Base-by-base conservation (phyloP, 208 protist species). In the Blastocrithidia nonstop region DNA sequence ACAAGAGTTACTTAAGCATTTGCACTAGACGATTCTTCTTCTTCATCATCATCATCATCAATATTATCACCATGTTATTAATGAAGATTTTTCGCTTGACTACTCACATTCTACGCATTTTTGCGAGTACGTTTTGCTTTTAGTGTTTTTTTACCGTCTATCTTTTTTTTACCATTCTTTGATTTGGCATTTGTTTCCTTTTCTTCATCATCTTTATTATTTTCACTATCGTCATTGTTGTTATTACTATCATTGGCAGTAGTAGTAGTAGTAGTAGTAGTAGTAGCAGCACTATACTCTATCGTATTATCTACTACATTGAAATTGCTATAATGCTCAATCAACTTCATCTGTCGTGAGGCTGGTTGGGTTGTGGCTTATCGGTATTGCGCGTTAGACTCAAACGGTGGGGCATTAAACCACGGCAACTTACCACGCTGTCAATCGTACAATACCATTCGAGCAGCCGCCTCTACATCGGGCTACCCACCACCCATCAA, bases 381-480 rank as follows among this genome's bases (percentile, higher is more conserved):
- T 20, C 80, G 72, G 60, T 84, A 88, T 35, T 90, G 70, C 48
- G 86, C 80, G 45, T 90, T 90, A 1, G 76, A 76, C n/a, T 92
- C 67, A 45, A 83, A 84, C 6, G 93, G 87, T 2, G 96, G 95
- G 8, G 77, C 54, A 11, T 71, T 82, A 63, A 98, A 99, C 83
- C 94, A 98, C 7, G 97, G 97, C 7, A 99, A 62, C 29, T 70
- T 60, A 22, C 97, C 98, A 31, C 96, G 66, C 61, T 98, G 89
- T 79, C 82, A 99, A 57, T 99, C 98, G 45, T 96, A 83, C 1
- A 99, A 69, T 11, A 99, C 81, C 61, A 95, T 96, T 51, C 95
- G 97, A 9, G 96, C 94, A 1, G 87, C 84, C 3, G 83, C 79
- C 29, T 96, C 76, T 0, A 87, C 57, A 59, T 99, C 95, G 0